Evolutionary conservation across 2,329 filamentous ascomycete genomes (phyloP).

Genomic region (Camillea tinctor): DNA sequence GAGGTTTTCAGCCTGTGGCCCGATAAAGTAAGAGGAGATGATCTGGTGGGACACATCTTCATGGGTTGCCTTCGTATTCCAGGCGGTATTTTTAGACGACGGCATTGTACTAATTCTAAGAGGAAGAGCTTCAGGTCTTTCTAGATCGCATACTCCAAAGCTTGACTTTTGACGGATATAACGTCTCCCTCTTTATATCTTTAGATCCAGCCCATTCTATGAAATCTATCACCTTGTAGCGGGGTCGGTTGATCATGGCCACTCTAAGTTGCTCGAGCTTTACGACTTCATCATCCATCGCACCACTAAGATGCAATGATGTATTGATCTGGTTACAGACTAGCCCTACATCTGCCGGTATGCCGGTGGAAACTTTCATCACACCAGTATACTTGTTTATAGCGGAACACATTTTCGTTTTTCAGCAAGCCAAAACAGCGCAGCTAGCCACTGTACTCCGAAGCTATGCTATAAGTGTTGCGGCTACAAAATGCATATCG

Average conservation of each 20-base stretch:
- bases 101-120: background rate
- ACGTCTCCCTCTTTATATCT: background rate
- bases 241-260: background rate
- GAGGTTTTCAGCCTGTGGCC: conserved; percentile 43
- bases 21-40: conserved; percentile 43
- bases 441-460: background rate
- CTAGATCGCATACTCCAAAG: background rate
- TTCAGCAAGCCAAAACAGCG: background rate
- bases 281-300: background rate
- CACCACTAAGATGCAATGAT: background rate
- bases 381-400: background rate
- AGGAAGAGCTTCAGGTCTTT: background rate
- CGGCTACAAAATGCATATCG: background rate
- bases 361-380: background rate
- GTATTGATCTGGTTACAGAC: background rate
- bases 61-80: conserved; percentile 6
- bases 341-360: background rate
- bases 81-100: conserved; percentile 11
- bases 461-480: background rate
- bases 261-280: background rate
- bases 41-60: conserved; percentile 29
- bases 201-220: background rate
- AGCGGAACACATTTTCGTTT: background rate
- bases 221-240: too few species aligned
- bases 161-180: background rate